Percentiles rank a stretch among this genome's conserved stretches.
These are phyloP conservation scores for Cutaneotrichosporon dermatis DNA, from an alignment of 1,284 basidiomycete species.

Conservation along the genomic window DNA sequence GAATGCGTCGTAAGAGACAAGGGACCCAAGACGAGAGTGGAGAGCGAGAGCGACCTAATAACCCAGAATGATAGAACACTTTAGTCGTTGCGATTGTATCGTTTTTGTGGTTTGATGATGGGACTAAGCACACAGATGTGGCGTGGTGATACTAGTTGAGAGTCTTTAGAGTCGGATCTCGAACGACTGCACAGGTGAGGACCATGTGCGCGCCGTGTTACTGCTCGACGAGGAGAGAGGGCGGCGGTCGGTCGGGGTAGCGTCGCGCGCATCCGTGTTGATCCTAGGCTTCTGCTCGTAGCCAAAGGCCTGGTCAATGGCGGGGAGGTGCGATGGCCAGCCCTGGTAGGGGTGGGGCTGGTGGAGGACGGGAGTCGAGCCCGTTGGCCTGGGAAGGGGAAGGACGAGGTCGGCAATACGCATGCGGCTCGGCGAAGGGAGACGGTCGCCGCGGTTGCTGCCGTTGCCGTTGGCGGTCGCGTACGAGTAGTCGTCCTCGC, in stretches of 20 bases:
- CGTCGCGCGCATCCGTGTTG: constrained; percentile 5
- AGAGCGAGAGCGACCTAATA: too few species aligned
- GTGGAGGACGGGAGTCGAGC: neutral
- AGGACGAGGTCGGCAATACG: constrained; percentile 18
- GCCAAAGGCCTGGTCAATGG: neutral
- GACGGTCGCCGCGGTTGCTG: constrained; percentile 2
- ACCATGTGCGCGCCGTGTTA: constrained; percentile 7
- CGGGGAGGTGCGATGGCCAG: neutral
- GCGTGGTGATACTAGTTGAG: too few species aligned
- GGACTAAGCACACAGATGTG: too few species aligned
- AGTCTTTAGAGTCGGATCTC: constrained; percentile 9
- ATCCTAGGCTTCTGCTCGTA: constrained; percentile 13
- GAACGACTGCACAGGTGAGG: constrained; percentile 13
- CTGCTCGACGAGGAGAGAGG: constrained; percentile 12
- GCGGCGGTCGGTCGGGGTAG: constrained; percentile 1
- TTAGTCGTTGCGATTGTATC: too few species aligned
- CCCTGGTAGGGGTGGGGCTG: constrained; percentile 1
- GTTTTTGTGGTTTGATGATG: too few species aligned
- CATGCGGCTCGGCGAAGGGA: constrained; percentile 17
- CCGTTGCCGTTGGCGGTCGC: neutral
- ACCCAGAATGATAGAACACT: too few species aligned
- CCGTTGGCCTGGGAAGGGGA: constrained; percentile 5
- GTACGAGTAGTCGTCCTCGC: constrained; percentile 11
- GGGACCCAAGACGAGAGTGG: too few species aligned
- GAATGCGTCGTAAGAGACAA: too few species aligned